These are phyloP conservation scores for Chaetomium globosum DNA, from an alignment of 2,329 filamentous ascomycete species.

Conservation along the genomic window DNA sequence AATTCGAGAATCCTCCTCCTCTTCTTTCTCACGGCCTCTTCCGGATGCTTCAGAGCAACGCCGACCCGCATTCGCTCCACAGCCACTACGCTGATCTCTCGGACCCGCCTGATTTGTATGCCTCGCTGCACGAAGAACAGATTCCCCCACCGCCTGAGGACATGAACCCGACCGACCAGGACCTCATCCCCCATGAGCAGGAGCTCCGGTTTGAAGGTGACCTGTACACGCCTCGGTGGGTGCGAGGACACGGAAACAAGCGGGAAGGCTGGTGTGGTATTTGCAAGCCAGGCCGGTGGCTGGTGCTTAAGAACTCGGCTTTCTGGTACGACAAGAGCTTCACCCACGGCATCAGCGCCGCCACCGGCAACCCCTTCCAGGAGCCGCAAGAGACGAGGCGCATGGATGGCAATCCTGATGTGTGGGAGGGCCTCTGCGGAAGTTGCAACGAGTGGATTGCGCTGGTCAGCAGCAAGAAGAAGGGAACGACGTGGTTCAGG, in stretches of 20 bases:
- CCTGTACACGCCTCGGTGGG: slow-evolving; percentile 80
- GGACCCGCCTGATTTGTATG: slow-evolving; percentile 76
- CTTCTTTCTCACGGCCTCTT: slow-evolving; percentile 73
- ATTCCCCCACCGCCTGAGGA: slow-evolving; percentile 75
- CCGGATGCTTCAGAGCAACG: slow-evolving; percentile 74
- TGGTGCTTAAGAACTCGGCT: slow-evolving; percentile 85
- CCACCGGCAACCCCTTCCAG: slow-evolving; percentile 76
- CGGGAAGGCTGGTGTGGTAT: slow-evolving; percentile 88
- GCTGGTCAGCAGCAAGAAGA: slow-evolving; percentile 83
- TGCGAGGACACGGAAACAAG: slow-evolving; percentile 83
- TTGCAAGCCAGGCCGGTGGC: slow-evolving; percentile 82
- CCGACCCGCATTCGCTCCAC: slow-evolving; percentile 66
- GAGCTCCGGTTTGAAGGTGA: slow-evolving; percentile 78
- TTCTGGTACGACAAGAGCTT: slow-evolving; percentile 95
- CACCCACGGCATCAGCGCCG: slow-evolving; percentile 81
- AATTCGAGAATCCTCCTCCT: slow-evolving; percentile 62
- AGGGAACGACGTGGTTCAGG: slow-evolving; percentile 89
- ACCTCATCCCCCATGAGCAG: slow-evolving; percentile 76
- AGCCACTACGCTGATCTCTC: slow-evolving; percentile 73
- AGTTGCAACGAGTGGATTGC: slow-evolving; percentile 81
- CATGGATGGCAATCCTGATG: slow-evolving; percentile 78
- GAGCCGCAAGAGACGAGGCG: slow-evolving; percentile 73
- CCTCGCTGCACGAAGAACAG: slow-evolving; percentile 73
- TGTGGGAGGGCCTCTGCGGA: slow-evolving; percentile 78
- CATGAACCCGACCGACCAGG: slow-evolving; percentile 77